phyloP scores from a whole-genome alignment of 768 basidiomycete genomes.

The Tephrocybe sp. region DNA sequence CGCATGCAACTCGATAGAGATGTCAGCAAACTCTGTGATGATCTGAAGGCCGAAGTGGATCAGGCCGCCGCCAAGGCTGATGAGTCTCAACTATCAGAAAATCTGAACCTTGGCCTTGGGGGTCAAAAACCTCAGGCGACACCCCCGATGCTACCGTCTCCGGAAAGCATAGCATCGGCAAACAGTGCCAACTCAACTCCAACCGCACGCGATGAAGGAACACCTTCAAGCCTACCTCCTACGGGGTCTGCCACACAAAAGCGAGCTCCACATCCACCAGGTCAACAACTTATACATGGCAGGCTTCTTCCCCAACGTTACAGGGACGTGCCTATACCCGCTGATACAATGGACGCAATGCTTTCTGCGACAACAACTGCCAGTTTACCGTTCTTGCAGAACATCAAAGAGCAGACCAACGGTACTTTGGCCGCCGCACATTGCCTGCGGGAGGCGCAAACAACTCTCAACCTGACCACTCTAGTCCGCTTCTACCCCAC shows the following conservation, averaged over 20 bases:
- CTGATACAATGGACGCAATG: constrained; percentile 44
- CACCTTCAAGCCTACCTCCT: constrained; percentile 42
- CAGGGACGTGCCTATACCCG: constrained; percentile 37
- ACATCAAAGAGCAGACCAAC: constrained; percentile 41
- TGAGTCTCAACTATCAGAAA: constrained; percentile 27
- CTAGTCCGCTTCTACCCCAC: constrained; percentile 72
- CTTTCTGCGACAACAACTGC: constrained; percentile 43
- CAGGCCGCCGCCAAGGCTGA: constrained; percentile 41
- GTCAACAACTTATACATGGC: constrained; percentile 34
- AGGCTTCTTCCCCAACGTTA: constrained; percentile 39
- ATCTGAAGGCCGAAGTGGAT: constrained; percentile 36
- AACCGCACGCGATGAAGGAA: constrained; percentile 56
- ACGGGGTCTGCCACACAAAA: constrained; percentile 32
- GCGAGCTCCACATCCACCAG: constrained; percentile 27
- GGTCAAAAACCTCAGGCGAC: constrained; percentile 44
- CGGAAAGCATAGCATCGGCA: constrained; percentile 64
- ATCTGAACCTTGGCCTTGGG: constrained; percentile 25
- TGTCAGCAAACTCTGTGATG: constrained; percentile 36
- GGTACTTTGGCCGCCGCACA: constrained; percentile 41
- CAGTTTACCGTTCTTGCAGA: constrained; percentile 38
- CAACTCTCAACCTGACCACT: constrained; percentile 61
- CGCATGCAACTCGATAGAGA: constrained; percentile 36
- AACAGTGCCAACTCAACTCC: constrained; percentile 81
- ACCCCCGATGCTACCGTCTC: constrained; percentile 79
- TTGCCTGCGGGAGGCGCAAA: constrained; percentile 51